Evolutionary conservation across 331 rosid species (phyloP).

Genomic region (Dryas integrifolia): DNA sequence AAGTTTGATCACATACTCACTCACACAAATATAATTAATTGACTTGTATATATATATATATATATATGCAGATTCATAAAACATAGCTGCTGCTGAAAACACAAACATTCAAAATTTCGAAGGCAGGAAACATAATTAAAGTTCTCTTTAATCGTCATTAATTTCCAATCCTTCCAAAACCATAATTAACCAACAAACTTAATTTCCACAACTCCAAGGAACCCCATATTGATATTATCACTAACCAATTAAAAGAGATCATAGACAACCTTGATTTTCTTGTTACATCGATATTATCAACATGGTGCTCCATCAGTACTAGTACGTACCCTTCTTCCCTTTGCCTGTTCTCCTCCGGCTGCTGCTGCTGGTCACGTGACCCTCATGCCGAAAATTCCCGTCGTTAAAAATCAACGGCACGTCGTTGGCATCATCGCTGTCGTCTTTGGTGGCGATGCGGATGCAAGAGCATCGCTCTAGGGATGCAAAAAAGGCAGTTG

Average conservation of each 20-base stretch:
- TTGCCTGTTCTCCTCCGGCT: conserved; percentile 54
- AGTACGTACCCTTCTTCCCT: conserved; percentile 37
- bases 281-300: not conserved
- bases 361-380: conserved; percentile 16
- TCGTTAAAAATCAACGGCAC: conserved; percentile 66
- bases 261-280: conserved; percentile 12
- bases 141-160: not conserved
- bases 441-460: conserved; percentile 65
- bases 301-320: not conserved
- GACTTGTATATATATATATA: too few relatives aligned
- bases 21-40: too few relatives aligned
- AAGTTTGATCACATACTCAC: too few relatives aligned
- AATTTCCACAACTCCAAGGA: conserved; percentile 23
- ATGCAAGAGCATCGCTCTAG: conserved; percentile 71
- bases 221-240: conserved; percentile 7
- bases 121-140: not conserved
- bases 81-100: not conserved
- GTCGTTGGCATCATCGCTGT: conserved; percentile 56
- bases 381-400: conserved; percentile 51
- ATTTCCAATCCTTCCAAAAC: conserved; percentile 11
- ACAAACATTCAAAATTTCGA: not conserved
- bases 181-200: conserved; percentile 18
- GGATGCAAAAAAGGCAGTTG: conserved; percentile 66
- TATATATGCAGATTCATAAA: not conserved
- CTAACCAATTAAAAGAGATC: conserved; percentile 39